Percentiles rank a stretch among this genome's conserved stretches.
Conservation (phyloP, 2,329 filamentous ascomycete species). For the Stromatinia cepivora region DNA sequence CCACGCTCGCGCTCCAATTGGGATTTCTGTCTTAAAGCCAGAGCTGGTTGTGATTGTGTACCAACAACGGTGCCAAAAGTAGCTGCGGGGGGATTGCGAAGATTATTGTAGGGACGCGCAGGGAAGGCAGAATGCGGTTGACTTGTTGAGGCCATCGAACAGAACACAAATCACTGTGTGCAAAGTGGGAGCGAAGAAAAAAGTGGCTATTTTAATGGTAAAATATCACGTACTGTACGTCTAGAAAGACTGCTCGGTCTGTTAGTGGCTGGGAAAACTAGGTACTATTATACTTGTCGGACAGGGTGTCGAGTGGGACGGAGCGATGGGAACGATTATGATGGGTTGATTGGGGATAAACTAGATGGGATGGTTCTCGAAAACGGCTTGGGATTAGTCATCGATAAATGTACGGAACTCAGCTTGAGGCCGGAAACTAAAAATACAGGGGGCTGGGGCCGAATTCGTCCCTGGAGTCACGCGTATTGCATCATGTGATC, state of each 20-base stretch:
- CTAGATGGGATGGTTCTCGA: not conserved
- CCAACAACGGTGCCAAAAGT: constrained; percentile 33
- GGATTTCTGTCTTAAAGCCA: constrained; percentile 40
- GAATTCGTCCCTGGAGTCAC: not conserved
- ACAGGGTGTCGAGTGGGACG: constrained; percentile 17
- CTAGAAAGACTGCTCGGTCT: not conserved
- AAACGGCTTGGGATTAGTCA: constrained; percentile 9
- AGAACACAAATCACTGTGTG: not conserved
- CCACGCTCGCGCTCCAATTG: constrained; percentile 45
- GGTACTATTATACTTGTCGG: constrained; percentile 14
- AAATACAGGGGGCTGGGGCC: not conserved
- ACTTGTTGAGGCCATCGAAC: constrained; percentile 48
- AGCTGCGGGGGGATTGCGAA: constrained; percentile 40
- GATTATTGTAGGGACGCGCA: constrained; percentile 39
- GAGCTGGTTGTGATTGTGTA: constrained; percentile 41
- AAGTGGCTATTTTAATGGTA: constrained; percentile 11
- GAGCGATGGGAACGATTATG: constrained; percentile 2
- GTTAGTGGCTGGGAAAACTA: constrained; percentile 13
- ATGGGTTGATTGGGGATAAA: constrained; percentile 3
- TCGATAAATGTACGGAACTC: not conserved
- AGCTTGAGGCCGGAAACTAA: not conserved
- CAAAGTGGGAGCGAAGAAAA: constrained; percentile 16
- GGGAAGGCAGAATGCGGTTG: constrained; percentile 54
- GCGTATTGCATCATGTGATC: constrained; percentile 3
- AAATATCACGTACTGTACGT: constrained; percentile 3